Conservation (phyloP, 495 filamentous ascomycete genomes). For the Penicillium soppii region DNA sequence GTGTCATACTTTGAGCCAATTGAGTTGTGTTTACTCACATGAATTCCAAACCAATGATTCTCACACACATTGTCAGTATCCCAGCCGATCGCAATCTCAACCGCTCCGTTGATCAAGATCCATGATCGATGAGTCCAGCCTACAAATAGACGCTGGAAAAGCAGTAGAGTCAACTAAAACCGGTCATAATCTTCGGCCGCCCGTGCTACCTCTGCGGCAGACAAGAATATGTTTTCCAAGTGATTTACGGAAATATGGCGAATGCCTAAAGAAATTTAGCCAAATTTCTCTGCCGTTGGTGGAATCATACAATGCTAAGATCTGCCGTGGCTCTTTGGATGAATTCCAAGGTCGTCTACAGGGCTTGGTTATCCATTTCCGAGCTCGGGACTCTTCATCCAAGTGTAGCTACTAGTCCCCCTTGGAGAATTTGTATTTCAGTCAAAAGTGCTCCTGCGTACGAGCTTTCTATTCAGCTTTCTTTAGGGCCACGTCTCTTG, state of each 20-base stretch:
- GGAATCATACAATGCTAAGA: slow-evolving; percentile 5
- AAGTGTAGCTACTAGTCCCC: slow-evolving; percentile 10
- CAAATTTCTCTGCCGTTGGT: too few relatives aligned
- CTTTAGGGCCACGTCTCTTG: neutral
- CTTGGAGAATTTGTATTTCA: slow-evolving; percentile 4
- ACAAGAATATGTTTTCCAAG: slow-evolving; percentile 3
- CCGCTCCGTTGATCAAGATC: slow-evolving; percentile 8
- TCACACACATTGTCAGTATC: slow-evolving; percentile 14
- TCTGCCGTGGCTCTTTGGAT: slow-evolving; percentile 9
- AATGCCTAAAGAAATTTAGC: too few relatives aligned
- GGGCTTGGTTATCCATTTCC: slow-evolving; percentile 9
- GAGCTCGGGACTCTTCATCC: slow-evolving; percentile 12
- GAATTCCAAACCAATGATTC: slow-evolving; percentile 13
- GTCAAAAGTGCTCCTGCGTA: slow-evolving; percentile 4
- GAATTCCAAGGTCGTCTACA: slow-evolving; percentile 7
- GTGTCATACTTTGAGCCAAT: neutral
- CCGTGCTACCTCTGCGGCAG: slow-evolving; percentile 2
- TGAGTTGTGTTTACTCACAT: slow-evolving; percentile 1
- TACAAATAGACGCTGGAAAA: slow-evolving; percentile 1
- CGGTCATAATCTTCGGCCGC: slow-evolving; percentile 10
- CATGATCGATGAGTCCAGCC: slow-evolving; percentile 11
- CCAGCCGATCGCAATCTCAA: slow-evolving; percentile 8
- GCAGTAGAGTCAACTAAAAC: slow-evolving; percentile 5
- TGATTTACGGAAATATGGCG: too few relatives aligned
- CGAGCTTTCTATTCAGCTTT: slow-evolving; percentile 10